Evolutionary conservation across 768 basidiomycete genomes (phyloP), one percentile per base, ranked within the genome.

Genomic region (Lyophyllum semitale): DNA sequence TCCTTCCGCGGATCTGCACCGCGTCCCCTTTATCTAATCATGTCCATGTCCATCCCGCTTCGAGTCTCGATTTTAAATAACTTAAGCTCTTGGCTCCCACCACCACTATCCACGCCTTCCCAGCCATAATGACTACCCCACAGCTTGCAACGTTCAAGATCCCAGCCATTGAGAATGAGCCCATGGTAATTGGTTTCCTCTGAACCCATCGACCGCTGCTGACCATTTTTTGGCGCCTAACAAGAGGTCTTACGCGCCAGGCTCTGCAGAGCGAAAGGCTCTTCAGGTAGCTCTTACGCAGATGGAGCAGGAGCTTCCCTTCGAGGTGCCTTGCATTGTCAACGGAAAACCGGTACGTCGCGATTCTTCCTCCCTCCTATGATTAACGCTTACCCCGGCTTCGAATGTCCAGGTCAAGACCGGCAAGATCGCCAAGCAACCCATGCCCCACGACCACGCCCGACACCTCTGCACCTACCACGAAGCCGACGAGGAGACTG

Each of bases 241-340:
- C 12, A 20, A 95, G 93, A 83, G 81, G 71, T 68, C 80, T 38
- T 98, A 98, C 76, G 84, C 83, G 1, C 82, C 84, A 18, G 92
- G 88, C 50, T 90, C 93, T 0, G 66, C 80, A 7, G 96, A 98
- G 70, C 85, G 96, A 45, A 72, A 72, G 25, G 87, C 75, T 2
- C 77, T 98, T 51, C 75, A 88, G 63, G 87, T 81, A 23, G 89
- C 92, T 17, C 67, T 98, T 61, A 66, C 73, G 8, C 79, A 93
- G 78, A 91, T 98, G 89, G 81, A 92, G 70, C 79, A 86, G 57
- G 77, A 88, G 62, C 77, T 91, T 8, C 95, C 95, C 2, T 94
- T 94, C 69, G 89, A 97, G 65, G 91, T 99, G 1, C 97, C 96
- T 8, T 93, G 91, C 66, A 79, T 98, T 59, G 83, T 98, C 59